phyloP scores from a whole-genome alignment of 2,329 filamentous ascomycete genomes.

The Nannizziopsis barbatae region DNA sequence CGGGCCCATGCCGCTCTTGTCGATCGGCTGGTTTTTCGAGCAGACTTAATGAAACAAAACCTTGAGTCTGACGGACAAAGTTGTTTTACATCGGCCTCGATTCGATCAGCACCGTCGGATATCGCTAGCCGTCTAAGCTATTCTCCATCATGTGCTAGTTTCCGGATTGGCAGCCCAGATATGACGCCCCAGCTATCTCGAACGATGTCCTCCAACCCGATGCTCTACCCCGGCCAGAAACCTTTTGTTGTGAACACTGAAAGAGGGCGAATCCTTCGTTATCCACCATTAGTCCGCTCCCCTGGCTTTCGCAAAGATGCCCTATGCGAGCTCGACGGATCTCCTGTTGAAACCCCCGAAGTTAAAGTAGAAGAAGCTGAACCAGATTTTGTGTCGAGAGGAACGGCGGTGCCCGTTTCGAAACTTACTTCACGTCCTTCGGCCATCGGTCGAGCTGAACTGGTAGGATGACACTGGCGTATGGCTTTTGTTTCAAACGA shows the following conservation, averaged over 20 bases:
- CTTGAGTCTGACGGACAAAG: constrained; percentile 14
- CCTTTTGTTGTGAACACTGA: neutral
- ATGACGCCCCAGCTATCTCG: neutral
- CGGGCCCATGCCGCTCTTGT: constrained; percentile 63
- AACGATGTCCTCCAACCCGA: neutral
- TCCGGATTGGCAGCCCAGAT: neutral
- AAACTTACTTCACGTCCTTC: neutral
- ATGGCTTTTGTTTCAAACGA: neutral
- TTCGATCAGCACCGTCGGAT: neutral
- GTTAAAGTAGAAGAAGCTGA: neutral
- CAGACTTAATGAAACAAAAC: constrained; percentile 31
- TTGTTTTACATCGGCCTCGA: neutral
- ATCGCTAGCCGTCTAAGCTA: neutral
- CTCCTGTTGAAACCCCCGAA: neutral
- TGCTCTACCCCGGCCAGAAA: neutral
- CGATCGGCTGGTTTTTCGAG: constrained; percentile 48
- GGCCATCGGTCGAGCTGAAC: neutral
- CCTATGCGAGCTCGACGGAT: constrained; percentile 1
- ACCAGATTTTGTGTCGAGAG: too few species aligned
- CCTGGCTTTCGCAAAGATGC: neutral
- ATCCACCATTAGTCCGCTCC: neutral
- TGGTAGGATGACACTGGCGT: neutral
- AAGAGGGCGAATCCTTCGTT: neutral
- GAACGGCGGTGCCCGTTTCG: neutral
- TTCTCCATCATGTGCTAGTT: neutral